A percentile compares a stretch with the other conserved stretches of the same genome.
phyloP scores from a whole-genome alignment of 306 rosid species.

The Quercus variabilis region DNA sequence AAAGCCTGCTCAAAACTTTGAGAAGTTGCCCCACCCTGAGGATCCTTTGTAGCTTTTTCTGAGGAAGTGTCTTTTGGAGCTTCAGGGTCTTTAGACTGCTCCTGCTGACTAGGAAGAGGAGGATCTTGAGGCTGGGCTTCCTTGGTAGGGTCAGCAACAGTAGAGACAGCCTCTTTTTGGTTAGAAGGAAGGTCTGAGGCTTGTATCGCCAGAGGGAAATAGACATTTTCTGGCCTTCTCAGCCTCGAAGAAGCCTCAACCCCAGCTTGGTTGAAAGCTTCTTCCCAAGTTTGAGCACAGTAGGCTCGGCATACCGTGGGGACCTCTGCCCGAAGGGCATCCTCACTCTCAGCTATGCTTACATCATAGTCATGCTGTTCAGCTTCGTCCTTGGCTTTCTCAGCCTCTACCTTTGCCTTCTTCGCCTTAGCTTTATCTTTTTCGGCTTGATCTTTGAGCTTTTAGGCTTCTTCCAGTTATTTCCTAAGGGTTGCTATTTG shows the following conservation, averaged over 20 bases:
- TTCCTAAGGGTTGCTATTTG: too few relatives aligned
- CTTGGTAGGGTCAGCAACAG: rapidly evolving
- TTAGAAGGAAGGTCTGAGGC: too few relatives aligned
- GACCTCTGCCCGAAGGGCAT: rapidly evolving
- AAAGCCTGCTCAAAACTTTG: too few relatives aligned
- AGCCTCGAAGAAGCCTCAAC: too few relatives aligned
- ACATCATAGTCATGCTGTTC: too few relatives aligned
- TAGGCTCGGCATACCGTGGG: rapidly evolving
- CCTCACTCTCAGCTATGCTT: rapidly evolving
- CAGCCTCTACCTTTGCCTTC: rapidly evolving
- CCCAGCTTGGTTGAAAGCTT: too few relatives aligned
- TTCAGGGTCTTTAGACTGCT: too few relatives aligned
- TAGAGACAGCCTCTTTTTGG: rapidly evolving
- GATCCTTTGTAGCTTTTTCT: rapidly evolving
- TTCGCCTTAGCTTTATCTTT: rapidly evolving
- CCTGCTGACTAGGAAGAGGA: rapidly evolving
- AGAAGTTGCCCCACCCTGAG: rapidly evolving
- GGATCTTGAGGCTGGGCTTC: too few relatives aligned
- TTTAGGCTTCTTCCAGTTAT: too few relatives aligned
- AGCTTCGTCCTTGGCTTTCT: rapidly evolving
- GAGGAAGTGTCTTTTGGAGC: too few relatives aligned
- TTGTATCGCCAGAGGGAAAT: rapidly evolving
- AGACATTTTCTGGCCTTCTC: too few relatives aligned
- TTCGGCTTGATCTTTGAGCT: too few relatives aligned
- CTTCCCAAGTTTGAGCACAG: rapidly evolving